Conservation (phyloP, 371 early-diverging fungal species). For the Mortierella sp. region DNA sequence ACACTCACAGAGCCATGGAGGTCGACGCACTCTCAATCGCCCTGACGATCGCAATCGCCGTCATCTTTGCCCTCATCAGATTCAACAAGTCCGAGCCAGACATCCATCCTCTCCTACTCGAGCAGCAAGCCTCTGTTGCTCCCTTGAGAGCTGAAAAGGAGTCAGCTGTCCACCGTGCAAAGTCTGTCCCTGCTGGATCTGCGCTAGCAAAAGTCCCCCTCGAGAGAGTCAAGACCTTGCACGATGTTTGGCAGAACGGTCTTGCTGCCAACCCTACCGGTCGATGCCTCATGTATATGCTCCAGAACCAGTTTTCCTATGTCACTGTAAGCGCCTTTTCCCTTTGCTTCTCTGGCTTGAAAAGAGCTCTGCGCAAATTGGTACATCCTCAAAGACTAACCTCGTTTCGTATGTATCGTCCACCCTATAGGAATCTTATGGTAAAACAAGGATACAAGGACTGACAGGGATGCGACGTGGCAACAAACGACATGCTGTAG, state of each 20-base stretch:
- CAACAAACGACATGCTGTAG: background rate
- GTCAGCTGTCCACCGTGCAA: conserved; percentile 79
- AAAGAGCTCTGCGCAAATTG: background rate
- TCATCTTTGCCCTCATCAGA: conserved; percentile 53
- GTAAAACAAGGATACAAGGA: background rate
- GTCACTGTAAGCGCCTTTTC: conserved; percentile 19
- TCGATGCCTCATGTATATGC: conserved; percentile 47
- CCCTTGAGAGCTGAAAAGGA: conserved; percentile 76
- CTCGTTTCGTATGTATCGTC: background rate
- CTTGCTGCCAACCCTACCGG: conserved; percentile 57
- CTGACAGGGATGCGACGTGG: no score
- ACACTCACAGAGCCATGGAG: conserved; percentile 22
- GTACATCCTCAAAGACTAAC: background rate
- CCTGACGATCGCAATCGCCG: conserved; percentile 52
- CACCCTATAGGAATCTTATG: conserved; percentile 2
- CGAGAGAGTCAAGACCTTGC: conserved; percentile 64
- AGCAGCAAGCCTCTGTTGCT: conserved; percentile 78
- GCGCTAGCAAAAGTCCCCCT: conserved; percentile 62
- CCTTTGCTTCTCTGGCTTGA: background rate
- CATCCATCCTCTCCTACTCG: conserved; percentile 81
- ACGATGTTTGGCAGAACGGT: conserved; percentile 66
- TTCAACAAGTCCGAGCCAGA: conserved; percentile 77
- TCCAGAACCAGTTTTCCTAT: conserved; percentile 38
- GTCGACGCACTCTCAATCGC: conserved; percentile 53
- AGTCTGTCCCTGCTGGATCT: conserved; percentile 72